Evolutionary conservation across 257 asterid species (phyloP).

Genomic region (Asclepias syriaca): DNA sequence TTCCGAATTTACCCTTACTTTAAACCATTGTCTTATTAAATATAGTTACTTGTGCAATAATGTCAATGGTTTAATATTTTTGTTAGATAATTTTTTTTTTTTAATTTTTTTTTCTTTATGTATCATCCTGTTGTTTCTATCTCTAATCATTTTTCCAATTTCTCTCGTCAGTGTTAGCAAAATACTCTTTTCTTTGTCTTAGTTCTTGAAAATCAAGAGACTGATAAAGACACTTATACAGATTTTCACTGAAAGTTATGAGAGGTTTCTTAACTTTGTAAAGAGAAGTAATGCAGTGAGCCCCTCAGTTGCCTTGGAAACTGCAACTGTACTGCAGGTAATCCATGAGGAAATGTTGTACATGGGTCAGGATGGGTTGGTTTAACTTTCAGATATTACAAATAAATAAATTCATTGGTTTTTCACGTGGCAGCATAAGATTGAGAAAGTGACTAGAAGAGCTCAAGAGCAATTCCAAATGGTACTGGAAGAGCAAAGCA

Average conservation of each 20-base stretch:
- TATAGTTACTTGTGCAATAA: no score
- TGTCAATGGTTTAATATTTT: not conserved
- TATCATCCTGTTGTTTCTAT: not conserved
- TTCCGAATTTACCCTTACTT: no score
- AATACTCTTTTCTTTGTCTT: not conserved
- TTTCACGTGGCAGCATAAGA: conserved; percentile 61
- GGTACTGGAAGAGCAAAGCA: conserved; percentile 96
- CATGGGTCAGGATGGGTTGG: conserved; percentile 4
- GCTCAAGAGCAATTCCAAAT: conserved; percentile 99
- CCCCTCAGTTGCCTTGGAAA: conserved; percentile 91
- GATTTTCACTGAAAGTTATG: conserved; percentile 84
- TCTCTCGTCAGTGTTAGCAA: not conserved
- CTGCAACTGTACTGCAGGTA: conserved; percentile 97
- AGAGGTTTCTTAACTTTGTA: conserved; percentile 69
- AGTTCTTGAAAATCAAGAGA: not conserved
- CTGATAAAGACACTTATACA: conserved; percentile 21
- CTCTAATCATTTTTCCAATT: not conserved
- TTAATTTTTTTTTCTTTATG: not conserved
- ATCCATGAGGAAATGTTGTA: conserved; percentile 3
- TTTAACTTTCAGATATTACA: conserved; percentile 1
- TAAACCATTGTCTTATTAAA: no score
- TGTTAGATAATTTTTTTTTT: not conserved
- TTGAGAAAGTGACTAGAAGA: conserved; percentile 90
- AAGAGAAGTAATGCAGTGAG: conserved; percentile 95
- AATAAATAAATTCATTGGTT: conserved; percentile 33